Evolutionary conservation across 164 flowering plant genomes (phyloP), one percentile per base, ranked within the genome.

Genomic region (Liriodendron chinense): DNA sequence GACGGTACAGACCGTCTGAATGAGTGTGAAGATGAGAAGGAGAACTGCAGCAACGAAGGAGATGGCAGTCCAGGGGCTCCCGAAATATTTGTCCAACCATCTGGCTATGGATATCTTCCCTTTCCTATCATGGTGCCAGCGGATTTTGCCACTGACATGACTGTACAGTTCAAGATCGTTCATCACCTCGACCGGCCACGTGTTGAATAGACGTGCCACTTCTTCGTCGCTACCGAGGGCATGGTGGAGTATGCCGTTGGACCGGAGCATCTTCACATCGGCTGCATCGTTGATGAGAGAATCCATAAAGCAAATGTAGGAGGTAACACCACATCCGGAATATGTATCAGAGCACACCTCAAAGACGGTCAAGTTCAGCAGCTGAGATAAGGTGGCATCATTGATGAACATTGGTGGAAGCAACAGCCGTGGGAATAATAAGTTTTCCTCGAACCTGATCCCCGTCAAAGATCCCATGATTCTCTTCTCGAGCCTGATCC

Each of bases 201-300:
- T 34, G 25, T 77, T 81, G 69, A 83, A 79, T 13, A 83, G 78
- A 3, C 57, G 21, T 0, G 84, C 82, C 8, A 77, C 84, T 14
- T 81, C 18, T 22, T 79, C 21, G 24, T 83, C 82, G 5, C 84
- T 83, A 26, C 68, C 68, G 13, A 65, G 23, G 25, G 13, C 0
- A 65, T 65, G 21, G 9, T n/a, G 68, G 21, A 65, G 68, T n/a
- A 65, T 65, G 20, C 23, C 68, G 28, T 65, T 13, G 13, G 68
- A 65, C 25, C 28, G 68, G 13, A 65, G 68, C 68, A 7, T 25
- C 28, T 65, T 65, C 68, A 65, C 68, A 13, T 65, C 68, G 13
- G 13, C 68, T 0, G 2, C 43, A 1, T 23, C 47, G 16, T 67
- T n/a, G 70, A 67, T 67, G 47, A 67, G 70, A 63, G 69, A 64